phyloP scores from a whole-genome alignment of 1,284 basidiomycete species.

The Bondarzewia mesenterica region DNA sequence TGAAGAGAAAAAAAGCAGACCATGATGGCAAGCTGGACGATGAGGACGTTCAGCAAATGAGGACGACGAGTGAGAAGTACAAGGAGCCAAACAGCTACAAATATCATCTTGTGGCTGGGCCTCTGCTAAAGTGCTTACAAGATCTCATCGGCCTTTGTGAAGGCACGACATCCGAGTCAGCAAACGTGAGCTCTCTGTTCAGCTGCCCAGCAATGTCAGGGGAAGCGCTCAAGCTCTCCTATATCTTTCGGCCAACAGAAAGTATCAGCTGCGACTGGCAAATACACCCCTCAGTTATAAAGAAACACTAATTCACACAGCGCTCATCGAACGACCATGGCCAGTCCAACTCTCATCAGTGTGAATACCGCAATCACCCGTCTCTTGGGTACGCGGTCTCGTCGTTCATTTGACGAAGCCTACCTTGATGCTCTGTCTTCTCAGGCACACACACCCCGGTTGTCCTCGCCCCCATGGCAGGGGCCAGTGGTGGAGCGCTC shows the following conservation, averaged over 20 bases:
- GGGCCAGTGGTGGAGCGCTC: constrained; percentile 51
- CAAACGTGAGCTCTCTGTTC: too few relatives aligned
- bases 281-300: not conserved
- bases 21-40: constrained; percentile 42
- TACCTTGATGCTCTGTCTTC: not conserved
- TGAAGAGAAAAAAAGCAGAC: constrained; percentile 28
- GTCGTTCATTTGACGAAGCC: constrained; percentile 3
- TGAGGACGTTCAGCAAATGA: constrained; percentile 1
- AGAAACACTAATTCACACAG: not conserved
- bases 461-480: constrained; percentile 60
- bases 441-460: constrained; percentile 50
- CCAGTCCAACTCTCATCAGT: constrained; percentile 9
- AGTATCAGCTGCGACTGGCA: not conserved
- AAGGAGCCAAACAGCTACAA: not conserved
- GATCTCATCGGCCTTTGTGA: too few relatives aligned
- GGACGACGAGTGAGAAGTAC: not conserved
- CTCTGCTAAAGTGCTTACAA: too few relatives aligned
- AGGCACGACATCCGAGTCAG: too few relatives aligned
- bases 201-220: too few relatives aligned
- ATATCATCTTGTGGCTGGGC: not conserved
- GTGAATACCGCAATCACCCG: constrained; percentile 30
- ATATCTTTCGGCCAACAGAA: not conserved
- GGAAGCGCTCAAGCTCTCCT: too few relatives aligned
- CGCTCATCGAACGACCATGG: not conserved
- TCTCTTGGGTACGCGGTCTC: constrained; percentile 20